phyloP scores from a whole-genome alignment of 192 early-diverging fungal species.

The Pilobolus umbonatus region DNA sequence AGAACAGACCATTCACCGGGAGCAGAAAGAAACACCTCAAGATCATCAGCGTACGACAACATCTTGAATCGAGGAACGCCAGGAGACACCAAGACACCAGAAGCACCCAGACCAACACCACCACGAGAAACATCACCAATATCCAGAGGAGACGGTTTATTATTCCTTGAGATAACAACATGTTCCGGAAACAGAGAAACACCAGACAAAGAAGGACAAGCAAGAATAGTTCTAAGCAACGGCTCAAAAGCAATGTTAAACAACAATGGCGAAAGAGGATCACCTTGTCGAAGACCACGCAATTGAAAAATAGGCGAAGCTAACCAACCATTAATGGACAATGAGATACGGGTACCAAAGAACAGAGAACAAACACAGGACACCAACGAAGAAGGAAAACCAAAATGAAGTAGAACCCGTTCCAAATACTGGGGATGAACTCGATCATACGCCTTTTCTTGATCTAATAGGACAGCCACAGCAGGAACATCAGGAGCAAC shows the following conservation, averaged over 20 bases:
- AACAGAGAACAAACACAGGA: not conserved
- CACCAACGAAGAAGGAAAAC: constrained; percentile 7
- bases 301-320: constrained; percentile 8
- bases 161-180: too few species aligned
- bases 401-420: not conserved
- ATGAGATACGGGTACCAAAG: constrained; percentile 7
- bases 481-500: not conserved
- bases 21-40: too few species aligned
- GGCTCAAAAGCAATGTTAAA: constrained; percentile 23
- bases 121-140: too few species aligned
- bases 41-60: too few species aligned
- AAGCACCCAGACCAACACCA: too few species aligned
- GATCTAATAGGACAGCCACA: constrained; percentile 17
- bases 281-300: constrained; percentile 33
- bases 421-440: constrained; percentile 17
- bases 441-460: constrained; percentile 29
- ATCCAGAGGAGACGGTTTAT: too few species aligned
- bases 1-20: too few species aligned
- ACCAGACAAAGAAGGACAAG: too few species aligned
- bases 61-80: too few species aligned
- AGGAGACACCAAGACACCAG: too few species aligned
- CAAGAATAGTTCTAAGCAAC: constrained; percentile 7
- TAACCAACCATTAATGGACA: constrained; percentile 20
- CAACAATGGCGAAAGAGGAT: constrained; percentile 27
- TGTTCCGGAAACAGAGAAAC: too few species aligned